phyloP scores from a whole-genome alignment of 345 rosid genomes.

The Capsella bursapastoris region DNA sequence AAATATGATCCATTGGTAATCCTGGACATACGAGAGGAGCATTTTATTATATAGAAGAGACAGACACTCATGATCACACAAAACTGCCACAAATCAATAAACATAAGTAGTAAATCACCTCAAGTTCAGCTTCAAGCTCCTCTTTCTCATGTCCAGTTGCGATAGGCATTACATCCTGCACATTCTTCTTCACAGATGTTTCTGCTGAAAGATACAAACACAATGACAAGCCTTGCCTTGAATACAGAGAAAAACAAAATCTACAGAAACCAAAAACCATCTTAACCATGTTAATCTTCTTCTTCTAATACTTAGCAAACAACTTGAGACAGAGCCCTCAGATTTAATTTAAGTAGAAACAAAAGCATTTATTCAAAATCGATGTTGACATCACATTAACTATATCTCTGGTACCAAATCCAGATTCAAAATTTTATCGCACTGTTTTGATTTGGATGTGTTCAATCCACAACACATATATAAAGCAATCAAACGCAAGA shows the following conservation, averaged over 20 bases:
- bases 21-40: not conserved
- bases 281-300: constrained; percentile 8
- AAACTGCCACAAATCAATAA: not conserved
- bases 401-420: not conserved
- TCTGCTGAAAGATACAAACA: constrained; percentile 43
- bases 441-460: not conserved
- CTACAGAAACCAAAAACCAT: not conserved
- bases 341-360: not conserved
- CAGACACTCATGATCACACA: not conserved
- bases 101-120: constrained; percentile 43
- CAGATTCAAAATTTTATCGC: not conserved
- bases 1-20: not conserved
- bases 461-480: not conserved
- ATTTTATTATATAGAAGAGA: not conserved
- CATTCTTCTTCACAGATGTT: constrained; percentile 61
- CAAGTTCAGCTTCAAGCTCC: constrained; percentile 71
- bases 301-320: not conserved
- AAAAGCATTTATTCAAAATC: constrained; percentile 8
- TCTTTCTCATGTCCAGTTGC: constrained; percentile 84
- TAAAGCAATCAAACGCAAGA: constrained; percentile 8
- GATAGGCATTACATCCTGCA: constrained; percentile 67
- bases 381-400: not conserved
- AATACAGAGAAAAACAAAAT: constrained; percentile 1
- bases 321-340: not conserved
- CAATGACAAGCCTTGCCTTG: not conserved